Evolutionary conservation across 1,139 yeast genomes (phyloP), one percentile per base, ranked within the genome.

Genomic region (Zhuliangozyma parablackwelliae): DNA sequence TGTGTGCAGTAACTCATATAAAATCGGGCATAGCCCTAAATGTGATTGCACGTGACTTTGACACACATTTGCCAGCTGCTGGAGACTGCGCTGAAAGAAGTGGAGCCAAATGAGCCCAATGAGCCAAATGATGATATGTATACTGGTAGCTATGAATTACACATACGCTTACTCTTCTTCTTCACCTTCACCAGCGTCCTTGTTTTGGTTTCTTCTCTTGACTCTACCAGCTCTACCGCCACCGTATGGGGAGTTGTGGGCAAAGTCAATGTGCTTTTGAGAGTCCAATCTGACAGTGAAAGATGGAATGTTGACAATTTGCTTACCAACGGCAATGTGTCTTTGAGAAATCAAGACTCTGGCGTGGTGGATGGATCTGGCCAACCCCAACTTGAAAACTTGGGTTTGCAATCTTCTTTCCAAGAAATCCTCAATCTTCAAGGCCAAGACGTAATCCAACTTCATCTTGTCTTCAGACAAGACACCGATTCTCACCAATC

Each of bases 171-270:
- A 75, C 63, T 75, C 78, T 49, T 80, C 94, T 50, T 68, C 94
- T 55, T 70, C 92, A 51, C 62, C 87, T 49, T 67, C 92, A 47
- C 66, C 89, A 54, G 65, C 78, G 57, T 68, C 81, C 70, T 78
- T 82, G 68, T 75, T 82, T 70, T 83, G 86, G 82, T 85, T 81
- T 79, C 80, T 90, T 87, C 98, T 89, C 84, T 94, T 94, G 65
- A 88, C 96, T 82, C 98, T 94, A 73, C 99, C 99, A 61, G 98
- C 94, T 80, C 98, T 92, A 61, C 97, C 98, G 79, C 98, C 98
- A 72, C 98, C 98, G 88, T 87, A 92, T 74, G 99, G 98, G 56
- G 98, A 92, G 72, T 87, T 88, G 70, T 90, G 84, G 63, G 98
- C 95, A 62, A 92, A 92, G 82, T 92, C 98, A 76, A 92, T 89